phyloP scores from a whole-genome alignment of 2,329 filamentous ascomycete genomes.

The Delphinella strobiligena region DNA sequence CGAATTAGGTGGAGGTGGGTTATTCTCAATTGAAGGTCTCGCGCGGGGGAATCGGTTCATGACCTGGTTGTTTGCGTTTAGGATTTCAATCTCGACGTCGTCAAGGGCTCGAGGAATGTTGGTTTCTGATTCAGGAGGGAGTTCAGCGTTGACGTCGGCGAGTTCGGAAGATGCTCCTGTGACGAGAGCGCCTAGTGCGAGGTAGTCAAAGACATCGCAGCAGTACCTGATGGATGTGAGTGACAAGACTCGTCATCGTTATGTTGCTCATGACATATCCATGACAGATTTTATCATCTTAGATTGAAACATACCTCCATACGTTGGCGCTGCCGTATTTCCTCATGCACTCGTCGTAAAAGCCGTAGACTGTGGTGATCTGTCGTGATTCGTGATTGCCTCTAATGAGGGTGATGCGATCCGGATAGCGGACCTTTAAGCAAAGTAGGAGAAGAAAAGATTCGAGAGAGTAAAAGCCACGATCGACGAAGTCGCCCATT shows the following conservation, averaged over 20 bases:
- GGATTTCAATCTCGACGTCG: conserved; percentile 84
- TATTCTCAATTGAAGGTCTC: conserved; percentile 16
- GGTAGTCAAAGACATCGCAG: conserved; percentile 95
- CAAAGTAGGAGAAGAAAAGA: conserved; percentile 91
- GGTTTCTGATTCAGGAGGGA: conserved; percentile 42
- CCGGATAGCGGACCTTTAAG: conserved; percentile 92
- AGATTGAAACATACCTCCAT: conserved; percentile 57
- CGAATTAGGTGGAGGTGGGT: conserved; percentile 20
- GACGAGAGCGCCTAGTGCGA: conserved; percentile 79
- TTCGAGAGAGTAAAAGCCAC: conserved; percentile 95
- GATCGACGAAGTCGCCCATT: conserved; percentile 97
- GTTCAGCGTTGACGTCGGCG: conserved; percentile 19
- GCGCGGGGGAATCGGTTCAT: conserved; percentile 58
- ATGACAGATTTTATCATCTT: no score
- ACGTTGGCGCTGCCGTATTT: conserved; percentile 97
- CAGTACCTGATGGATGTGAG: conserved; percentile 46
- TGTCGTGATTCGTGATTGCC: conserved; percentile 86
- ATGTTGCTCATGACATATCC: no score
- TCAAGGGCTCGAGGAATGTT: conserved; percentile 44
- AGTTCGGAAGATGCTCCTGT: conserved; percentile 65
- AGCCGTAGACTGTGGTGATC: conserved; percentile 94
- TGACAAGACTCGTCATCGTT: not conserved
- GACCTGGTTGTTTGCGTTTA: conserved; percentile 70
- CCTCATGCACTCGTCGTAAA: conserved; percentile 92
- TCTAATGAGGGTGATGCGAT: conserved; percentile 82